A percentile compares a stretch with the other conserved stretches of the same genome.
phyloP scores from a whole-genome alignment of 176 grass and related monocot species.

The Oryza coarctata region DNA sequence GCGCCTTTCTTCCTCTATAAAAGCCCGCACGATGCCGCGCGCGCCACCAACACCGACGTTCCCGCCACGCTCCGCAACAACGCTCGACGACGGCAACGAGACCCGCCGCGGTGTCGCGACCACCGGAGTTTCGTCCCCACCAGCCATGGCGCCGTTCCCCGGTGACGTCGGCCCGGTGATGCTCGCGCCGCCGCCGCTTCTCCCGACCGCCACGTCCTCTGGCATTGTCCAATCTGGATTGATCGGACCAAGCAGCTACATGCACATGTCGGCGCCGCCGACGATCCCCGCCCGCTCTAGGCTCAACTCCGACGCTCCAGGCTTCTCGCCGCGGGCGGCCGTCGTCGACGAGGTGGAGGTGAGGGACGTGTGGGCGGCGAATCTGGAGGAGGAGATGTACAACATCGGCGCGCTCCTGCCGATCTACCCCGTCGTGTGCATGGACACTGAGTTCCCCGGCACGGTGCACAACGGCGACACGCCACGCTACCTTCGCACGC shows the following conservation, averaged over 20 bases:
- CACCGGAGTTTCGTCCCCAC: not conserved
- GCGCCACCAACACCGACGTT: too few relatives aligned
- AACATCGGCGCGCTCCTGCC: not conserved
- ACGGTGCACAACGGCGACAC: conserved; percentile 17
- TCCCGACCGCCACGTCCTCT: not conserved
- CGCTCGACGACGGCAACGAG: not conserved
- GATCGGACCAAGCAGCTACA: not conserved
- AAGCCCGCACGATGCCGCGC: too few relatives aligned
- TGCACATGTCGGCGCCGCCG: not conserved
- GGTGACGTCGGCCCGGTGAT: not conserved
- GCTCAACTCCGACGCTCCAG: too few relatives aligned
- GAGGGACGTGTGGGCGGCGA: conserved; percentile 34
- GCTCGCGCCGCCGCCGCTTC: not conserved
- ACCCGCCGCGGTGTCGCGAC: not conserved
- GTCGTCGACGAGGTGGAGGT: conserved; percentile 13
- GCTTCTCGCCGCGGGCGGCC: not conserved
- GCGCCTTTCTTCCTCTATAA: too few relatives aligned
- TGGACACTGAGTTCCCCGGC: conserved; percentile 52
- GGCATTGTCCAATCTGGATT: not conserved
- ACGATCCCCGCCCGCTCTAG: too few relatives aligned
- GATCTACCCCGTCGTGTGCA: conserved; percentile 25
- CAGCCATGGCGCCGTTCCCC: not conserved
- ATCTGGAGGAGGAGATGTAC: conserved; percentile 20
- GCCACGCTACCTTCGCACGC: conserved; percentile 25
- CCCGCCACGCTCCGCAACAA: too few relatives aligned